A percentile compares a stretch with the other conserved stretches of the same genome.
Conservation (phyloP, 441 rosid genomes). For the Hura crepitans region DNA sequence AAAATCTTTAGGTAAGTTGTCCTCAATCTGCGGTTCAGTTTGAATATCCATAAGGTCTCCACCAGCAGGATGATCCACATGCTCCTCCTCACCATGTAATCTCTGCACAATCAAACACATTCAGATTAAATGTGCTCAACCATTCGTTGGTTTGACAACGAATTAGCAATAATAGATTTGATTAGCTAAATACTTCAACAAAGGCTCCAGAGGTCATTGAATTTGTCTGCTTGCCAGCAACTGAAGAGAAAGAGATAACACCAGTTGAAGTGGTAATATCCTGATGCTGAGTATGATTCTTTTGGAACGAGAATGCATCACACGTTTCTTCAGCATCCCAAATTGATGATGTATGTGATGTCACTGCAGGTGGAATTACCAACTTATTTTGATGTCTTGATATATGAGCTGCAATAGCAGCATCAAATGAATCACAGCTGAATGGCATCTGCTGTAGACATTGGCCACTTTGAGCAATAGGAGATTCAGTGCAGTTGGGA, state of each 20-base stretch:
- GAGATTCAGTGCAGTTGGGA: conserved; percentile 34
- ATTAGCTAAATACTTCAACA: conserved; percentile 43
- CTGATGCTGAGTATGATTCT: conserved; percentile 28
- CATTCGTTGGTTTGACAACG: conserved; percentile 7
- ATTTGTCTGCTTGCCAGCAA: conserved; percentile 28
- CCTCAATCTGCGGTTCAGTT: conserved; percentile 34
- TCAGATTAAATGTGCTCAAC: conserved; percentile 7
- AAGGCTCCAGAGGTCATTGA: conserved; percentile 29
- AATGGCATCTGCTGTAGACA: conserved; percentile 57
- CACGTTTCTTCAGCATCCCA: conserved; percentile 99
- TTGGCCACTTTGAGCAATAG: conserved; percentile 39
- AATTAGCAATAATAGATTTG: conserved; percentile 14
- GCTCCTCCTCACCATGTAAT: conserved; percentile 31
- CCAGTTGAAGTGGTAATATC: conserved; percentile 34
- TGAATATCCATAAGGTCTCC: conserved; percentile 48
- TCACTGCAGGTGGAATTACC: conserved; percentile 35
- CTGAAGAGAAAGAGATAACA: conserved; percentile 34
- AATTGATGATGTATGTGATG: conserved; percentile 55
- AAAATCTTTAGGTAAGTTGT: conserved; percentile 47
- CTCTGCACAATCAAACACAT: conserved; percentile 35
- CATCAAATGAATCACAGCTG: conserved; percentile 94
- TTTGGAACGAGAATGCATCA: conserved; percentile 85
- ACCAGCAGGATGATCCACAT: conserved; percentile 31
- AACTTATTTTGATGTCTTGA: conserved; percentile 63
- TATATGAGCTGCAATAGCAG: conserved; percentile 94